phyloP scores from a whole-genome alignment of 768 basidiomycete species.

The Rhodosporidiobolus odoratus region DNA sequence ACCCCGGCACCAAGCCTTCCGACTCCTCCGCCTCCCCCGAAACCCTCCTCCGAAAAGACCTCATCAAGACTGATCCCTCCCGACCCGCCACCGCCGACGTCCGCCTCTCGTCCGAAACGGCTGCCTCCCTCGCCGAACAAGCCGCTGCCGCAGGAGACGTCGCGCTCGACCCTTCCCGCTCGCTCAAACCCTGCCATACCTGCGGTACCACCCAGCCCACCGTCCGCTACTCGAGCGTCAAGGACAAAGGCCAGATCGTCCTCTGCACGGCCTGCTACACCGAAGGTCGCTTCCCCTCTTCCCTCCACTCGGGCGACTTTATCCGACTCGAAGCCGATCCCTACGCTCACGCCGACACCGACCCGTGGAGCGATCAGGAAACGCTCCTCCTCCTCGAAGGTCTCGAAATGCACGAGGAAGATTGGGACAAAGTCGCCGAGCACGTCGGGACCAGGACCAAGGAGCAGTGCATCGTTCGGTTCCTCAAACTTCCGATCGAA shows the following conservation, averaged over 20 bases:
- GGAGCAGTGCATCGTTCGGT: conserved; percentile 92
- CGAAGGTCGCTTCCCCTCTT: conserved; percentile 91
- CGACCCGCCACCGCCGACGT: conserved; percentile 43
- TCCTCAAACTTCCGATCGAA: conserved; percentile 93
- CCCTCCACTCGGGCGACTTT: conserved; percentile 96
- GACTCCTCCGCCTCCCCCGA: not conserved
- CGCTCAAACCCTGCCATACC: conserved; percentile 70
- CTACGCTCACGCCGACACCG: conserved; percentile 48
- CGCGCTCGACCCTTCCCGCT: conserved; percentile 61
- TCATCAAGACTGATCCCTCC: conserved; percentile 45
- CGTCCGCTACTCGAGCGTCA: conserved; percentile 84
- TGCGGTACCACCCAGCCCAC: conserved; percentile 78
- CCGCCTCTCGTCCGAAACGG: conserved; percentile 49
- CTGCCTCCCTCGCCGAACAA: conserved; percentile 64
- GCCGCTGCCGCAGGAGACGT: conserved; percentile 73
- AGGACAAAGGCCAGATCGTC: conserved; percentile 75
- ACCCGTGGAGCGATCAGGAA: conserved; percentile 87
- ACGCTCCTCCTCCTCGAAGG: conserved; percentile 83
- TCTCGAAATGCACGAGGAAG: conserved; percentile 96
- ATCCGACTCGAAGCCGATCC: conserved; percentile 51
- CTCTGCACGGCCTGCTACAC: conserved; percentile 89
- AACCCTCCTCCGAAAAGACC: conserved; percentile 25
- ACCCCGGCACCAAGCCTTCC: conserved; percentile 48
- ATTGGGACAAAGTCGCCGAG: conserved; percentile 86
- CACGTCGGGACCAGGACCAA: conserved; percentile 86